Evolutionary conservation across 2,329 filamentous ascomycete genomes (phyloP), one percentile per base, ranked within the genome.

Genomic region (Pestalotiopsis fici): DNA sequence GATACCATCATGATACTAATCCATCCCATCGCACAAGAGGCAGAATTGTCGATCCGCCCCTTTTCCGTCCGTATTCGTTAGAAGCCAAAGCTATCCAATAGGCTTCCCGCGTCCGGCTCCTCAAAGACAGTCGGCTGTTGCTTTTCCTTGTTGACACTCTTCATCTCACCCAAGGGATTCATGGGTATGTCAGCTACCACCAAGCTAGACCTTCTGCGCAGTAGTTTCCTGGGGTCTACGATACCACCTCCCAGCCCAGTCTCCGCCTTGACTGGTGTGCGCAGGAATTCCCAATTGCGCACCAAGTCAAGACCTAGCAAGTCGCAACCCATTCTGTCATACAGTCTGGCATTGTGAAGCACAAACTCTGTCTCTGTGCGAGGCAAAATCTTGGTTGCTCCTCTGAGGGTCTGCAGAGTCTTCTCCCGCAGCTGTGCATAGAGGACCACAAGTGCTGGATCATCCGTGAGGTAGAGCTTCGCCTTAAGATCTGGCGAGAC

Each of bases 71-170:
- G 11, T 35, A 11, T 35, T 35, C 31, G 11, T 69, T 70, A 98
- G 77, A 98, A 96, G 1, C 95, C 95, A 86, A 98, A 98, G 78
- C 88, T 95, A 83, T 98, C 95, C 73, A 98, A 84, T 75, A 99
- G 81, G 68, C 93, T 95, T 77, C 89, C 93, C 31, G 93, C 87
- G 81, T 97, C 94, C n/a, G 96, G 96, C 79, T 99, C 96, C 73
- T 97, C 87, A 77, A 98, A 98, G 70, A 91, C 90, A 23, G 91
- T 94, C 1, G 94, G 90, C 18, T 90, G 86, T 15, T 87, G 85
- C 74, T 91, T 87, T 76, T 73, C 79, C 73, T 79, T 71, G 39
- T 75, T 84, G 71, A 75, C 82, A 59, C 76, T 80, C 75, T 77
- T 83, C 75, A 81, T 79, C 37, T 83, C 81, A 3, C 83, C 71